Evolutionary conservation across 2,329 filamentous ascomycete species (phyloP).

Genomic region (Calonectria pteridis): DNA sequence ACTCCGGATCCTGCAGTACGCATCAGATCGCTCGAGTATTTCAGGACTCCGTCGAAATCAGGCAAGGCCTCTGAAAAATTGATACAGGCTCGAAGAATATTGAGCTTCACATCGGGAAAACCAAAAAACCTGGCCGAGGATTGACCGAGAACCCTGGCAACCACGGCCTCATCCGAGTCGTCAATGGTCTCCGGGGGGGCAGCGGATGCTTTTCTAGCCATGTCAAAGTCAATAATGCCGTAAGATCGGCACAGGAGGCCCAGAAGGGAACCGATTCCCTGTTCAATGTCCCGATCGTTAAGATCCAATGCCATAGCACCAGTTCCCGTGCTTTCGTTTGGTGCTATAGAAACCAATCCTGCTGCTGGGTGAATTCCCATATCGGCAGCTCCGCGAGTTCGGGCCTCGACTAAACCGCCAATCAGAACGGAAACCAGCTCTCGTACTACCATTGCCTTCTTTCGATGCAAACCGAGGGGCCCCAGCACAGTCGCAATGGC

Average conservation of each 20-base stretch:
- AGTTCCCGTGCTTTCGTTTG: constrained; percentile 61
- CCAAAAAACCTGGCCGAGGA: constrained; percentile 76
- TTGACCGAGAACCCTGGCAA: constrained; percentile 71
- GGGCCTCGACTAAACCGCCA: constrained; percentile 87
- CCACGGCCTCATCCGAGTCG: constrained; percentile 65
- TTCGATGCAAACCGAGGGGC: constrained; percentile 82
- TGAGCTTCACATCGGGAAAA: constrained; percentile 83
- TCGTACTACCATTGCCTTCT: constrained; percentile 90
- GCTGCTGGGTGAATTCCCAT: constrained; percentile 95
- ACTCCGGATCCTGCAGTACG: constrained; percentile 85
- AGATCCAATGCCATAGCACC: constrained; percentile 70
- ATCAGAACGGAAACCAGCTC: constrained; percentile 88
- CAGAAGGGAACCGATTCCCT: constrained; percentile 74
- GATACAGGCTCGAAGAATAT: constrained; percentile 89
- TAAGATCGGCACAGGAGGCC: constrained; percentile 73
- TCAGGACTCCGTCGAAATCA: constrained; percentile 90
- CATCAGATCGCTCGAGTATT: constrained; percentile 86
- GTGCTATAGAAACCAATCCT: constrained; percentile 80
- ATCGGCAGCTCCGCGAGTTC: constrained; percentile 94
- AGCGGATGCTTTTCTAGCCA: constrained; percentile 43
- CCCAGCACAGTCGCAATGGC: constrained; percentile 91
- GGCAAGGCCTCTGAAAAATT: constrained; percentile 94
- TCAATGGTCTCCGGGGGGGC: constrained; percentile 43
- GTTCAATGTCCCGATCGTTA: constrained; percentile 73
- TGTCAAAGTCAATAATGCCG: constrained; percentile 69